A percentile compares a stretch with the other conserved stretches of the same genome.
These are phyloP conservation scores for Fusarium floridanum DNA, from an alignment of 2,329 filamentous ascomycete genomes.

Conservation along the genomic window DNA sequence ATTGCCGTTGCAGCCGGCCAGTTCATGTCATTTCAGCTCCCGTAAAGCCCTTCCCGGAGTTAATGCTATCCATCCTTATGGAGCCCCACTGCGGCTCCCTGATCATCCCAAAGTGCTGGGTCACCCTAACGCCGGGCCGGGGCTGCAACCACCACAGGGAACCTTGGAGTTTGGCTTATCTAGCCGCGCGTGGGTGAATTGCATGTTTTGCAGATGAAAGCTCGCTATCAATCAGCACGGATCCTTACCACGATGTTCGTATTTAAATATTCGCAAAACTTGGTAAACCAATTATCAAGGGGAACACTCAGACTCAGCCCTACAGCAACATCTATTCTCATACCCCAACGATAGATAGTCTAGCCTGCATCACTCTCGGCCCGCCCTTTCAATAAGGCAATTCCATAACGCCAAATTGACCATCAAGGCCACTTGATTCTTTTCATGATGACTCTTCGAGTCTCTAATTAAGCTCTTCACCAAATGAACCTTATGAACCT, in stretches of 20 bases:
- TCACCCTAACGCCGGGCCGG: constrained; percentile 39
- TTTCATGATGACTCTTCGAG: not conserved
- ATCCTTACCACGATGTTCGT: not conserved
- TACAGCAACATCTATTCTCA: not conserved
- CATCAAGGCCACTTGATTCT: not conserved
- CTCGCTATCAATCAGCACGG: not conserved
- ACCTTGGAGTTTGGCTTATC: not conserved
- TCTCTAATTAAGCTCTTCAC: constrained; percentile 2
- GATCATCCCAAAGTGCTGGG: constrained; percentile 41
- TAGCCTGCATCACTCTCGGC: not conserved
- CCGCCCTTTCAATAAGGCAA: not conserved
- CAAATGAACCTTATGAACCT: constrained; percentile 16
- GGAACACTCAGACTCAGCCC: not conserved
- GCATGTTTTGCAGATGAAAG: not conserved
- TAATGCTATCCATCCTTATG: not conserved
- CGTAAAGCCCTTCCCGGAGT: not conserved
- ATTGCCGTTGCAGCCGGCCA: not conserved
- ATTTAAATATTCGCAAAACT: not conserved
- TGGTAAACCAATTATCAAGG: not conserved
- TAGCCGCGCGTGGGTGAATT: not conserved
- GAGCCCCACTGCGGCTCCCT: constrained; percentile 38
- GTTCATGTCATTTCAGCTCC: constrained; percentile 2
- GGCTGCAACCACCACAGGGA: constrained; percentile 39
- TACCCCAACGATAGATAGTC: not conserved
- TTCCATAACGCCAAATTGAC: not conserved